Evolutionary conservation across 2,329 filamentous ascomycete species (phyloP).

Genomic region (Rhynchosporium agropyri): DNA sequence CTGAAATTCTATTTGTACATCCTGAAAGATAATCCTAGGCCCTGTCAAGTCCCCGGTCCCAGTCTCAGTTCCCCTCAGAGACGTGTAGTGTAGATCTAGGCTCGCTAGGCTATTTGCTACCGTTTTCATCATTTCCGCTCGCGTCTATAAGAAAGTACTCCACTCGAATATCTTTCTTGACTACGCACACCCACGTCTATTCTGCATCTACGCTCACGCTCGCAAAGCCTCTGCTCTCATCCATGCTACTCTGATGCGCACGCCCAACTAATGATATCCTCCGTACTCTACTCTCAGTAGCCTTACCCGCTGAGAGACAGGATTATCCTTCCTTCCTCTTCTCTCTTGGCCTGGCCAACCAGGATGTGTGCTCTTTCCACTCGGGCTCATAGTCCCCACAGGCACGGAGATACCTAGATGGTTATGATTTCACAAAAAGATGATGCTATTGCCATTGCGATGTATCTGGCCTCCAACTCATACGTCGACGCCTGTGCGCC

Average conservation of each 20-base stretch:
- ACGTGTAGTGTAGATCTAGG: slow-evolving; percentile 6
- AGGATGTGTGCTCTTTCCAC: not conserved
- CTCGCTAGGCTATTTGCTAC: not conserved
- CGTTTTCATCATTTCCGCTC: too few relatives aligned
- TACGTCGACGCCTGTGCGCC: not conserved
- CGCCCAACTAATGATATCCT: not conserved
- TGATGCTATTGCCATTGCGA: too few relatives aligned
- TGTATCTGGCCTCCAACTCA: not conserved
- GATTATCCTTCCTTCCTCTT: not conserved
- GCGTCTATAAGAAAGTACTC: too few relatives aligned
- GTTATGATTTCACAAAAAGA: too few relatives aligned
- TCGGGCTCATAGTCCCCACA: not conserved
- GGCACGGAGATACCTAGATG: not conserved
- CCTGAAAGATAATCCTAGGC: too few relatives aligned
- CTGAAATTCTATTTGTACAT: too few relatives aligned
- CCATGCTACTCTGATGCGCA: not conserved
- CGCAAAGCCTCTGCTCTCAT: not conserved
- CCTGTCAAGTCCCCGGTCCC: not conserved
- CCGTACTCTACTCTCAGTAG: not conserved
- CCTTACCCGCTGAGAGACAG: not conserved
- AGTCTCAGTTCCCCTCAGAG: not conserved
- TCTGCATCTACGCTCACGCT: too few relatives aligned
- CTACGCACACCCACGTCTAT: too few relatives aligned
- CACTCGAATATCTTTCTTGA: too few relatives aligned
- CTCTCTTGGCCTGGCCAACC: slow-evolving; percentile 1